Evolutionary conservation across 208 protist species (phyloP), one percentile per base, ranked within the genome.

Genomic region (Trypanosoma vivax): DNA sequence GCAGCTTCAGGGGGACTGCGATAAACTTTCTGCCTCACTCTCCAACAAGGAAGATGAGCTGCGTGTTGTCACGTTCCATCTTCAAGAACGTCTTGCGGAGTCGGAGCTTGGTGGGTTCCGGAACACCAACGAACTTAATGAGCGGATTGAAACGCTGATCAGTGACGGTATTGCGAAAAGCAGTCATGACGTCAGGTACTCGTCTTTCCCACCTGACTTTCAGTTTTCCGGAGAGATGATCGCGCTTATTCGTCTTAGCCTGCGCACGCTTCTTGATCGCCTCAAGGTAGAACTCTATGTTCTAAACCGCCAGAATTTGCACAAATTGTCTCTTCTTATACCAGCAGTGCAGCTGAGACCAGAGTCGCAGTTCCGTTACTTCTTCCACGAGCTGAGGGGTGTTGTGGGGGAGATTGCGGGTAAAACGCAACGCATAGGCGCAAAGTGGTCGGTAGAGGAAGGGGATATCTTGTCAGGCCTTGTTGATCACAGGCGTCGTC

Each of bases 281-380:
- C 66, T 88, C 24, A 88, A 88, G 73, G 65, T 83, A 34, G 80
- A 84, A 56, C 67, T 88, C 27, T 84, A 83, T 60, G 80, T 84
- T 28, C 50, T 88, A 25, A 88, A 88, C 52, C 64, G 70, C 21
- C 76, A 82, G 48, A 82, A 64, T 60, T 43, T 88, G 60, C 76
- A 82, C 53, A 73, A 71, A 46, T 72, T 78, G 31, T 34, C 57
- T 27, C 58, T 84, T 14, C 38, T 84, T 30, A 69, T 82, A 47
- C 65, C 79, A 41, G 65, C 80, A 31, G 76, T 88, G 33, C 74
- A 82, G 50, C 49, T 77, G 29, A 70, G 80, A 9, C 78, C 76
- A 7, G 80, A 88, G 50, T 57, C 65, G 18, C 73, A 83, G 45
- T 84, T 88, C 56, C 66, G 76, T 56, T 70, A 42, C 41, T 88